Conservation (phyloP, 257 asterid genomes). For the Solanum medicagineum region DNA sequence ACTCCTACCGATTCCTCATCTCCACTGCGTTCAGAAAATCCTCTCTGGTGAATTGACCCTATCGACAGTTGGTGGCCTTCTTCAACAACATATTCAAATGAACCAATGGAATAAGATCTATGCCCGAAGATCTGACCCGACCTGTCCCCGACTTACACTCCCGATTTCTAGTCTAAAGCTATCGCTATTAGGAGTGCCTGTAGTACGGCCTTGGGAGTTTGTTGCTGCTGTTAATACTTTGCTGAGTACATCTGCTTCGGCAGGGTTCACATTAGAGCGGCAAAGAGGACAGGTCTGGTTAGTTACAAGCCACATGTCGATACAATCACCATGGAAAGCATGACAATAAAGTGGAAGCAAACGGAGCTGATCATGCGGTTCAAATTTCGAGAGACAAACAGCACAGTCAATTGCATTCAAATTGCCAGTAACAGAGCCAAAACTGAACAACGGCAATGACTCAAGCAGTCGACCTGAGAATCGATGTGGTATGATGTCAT, state of each 20-base stretch:
- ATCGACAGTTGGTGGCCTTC: conserved; percentile 46
- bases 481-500: conserved; percentile 29
- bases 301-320: conserved; percentile 73
- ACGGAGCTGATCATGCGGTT: conserved; percentile 55
- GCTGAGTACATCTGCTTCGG: conserved; percentile 33
- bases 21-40: conserved; percentile 23
- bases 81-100: conserved; percentile 63
- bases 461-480: conserved; percentile 10
- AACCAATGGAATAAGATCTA: conserved; percentile 61
- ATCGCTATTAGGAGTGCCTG: conserved; percentile 18
- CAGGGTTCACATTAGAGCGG: conserved; percentile 47
- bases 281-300: conserved; percentile 83
- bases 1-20: conserved; percentile 45
- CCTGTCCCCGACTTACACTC: conserved; percentile 45
- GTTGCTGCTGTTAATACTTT: conserved; percentile 19
- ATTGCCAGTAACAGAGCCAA: conserved; percentile 44
- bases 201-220: neutral
- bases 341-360: conserved; percentile 75
- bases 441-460: conserved; percentile 59
- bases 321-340: conserved; percentile 77
- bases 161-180: conserved; percentile 77
- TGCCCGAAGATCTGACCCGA: conserved; percentile 9
- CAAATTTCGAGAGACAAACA: conserved; percentile 69
- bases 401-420: conserved; percentile 72
- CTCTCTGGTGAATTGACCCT: conserved; percentile 38